Base-by-base conservation (phyloP, 192 early-diverging fungal species). In the Linnemannia exigua region DNA sequence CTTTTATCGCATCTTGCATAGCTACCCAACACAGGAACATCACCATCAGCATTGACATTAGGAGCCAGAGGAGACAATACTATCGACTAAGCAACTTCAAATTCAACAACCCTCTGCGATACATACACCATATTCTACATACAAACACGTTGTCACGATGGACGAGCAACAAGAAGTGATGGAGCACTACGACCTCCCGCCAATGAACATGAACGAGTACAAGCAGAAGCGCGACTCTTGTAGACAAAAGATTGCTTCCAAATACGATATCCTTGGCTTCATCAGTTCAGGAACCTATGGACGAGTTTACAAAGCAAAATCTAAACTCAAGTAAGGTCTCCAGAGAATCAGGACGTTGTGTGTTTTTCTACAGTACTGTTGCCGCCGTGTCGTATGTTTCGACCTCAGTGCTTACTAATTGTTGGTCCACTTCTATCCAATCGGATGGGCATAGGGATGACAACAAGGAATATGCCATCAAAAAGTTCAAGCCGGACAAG, bases 401-500 rank as follows among this genome's bases (percentile, higher is more conserved):
- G 5, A 17, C n/a, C 8, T 8, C 46, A 12, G 7, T 36, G 58
- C 0, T 16, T 25, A 9, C 63, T 47, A 20, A 63, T 37, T 19
- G 3, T 17, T 69, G 1, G 12, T n/a, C 38, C 52, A 22, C 51
- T 20, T 51, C 16, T 50, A 8, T 47, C 50, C 46, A 1, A 6
- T 22, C 31, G 58, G 5, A 6, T 63, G 14, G 44, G 44, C 31
- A 28, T 41, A 88, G 79, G 51, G 81, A 83, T 48, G 89, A 89
- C 20, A 85, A 87, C 19, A 80, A 92, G 51, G 95, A 97, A 85
- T 95, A 95, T 80, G 98, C 98, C 5, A 98, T 99, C 67, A 99
- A 99, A 87, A 97, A 97, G 91, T 99, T 99, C 86, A 99, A 99
- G 79, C 96, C 97, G 12, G 98, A 99, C 75, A 95, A 96, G 75